Conservation (phyloP, 805 yeast genomes). For the Starmerella roubikii region DNA sequence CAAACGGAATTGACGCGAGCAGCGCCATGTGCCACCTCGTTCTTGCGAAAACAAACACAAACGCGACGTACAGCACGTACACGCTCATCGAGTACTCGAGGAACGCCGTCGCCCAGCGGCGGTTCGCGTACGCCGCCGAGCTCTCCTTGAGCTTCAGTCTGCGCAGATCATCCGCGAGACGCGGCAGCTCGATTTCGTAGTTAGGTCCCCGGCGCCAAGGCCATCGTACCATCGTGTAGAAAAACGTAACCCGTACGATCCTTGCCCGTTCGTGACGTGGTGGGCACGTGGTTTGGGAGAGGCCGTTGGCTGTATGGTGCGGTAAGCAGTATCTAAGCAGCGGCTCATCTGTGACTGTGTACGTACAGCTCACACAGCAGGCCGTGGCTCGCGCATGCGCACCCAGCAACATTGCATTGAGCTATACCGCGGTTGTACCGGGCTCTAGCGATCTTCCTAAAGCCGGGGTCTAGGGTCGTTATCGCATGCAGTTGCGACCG, state of each 20-base stretch:
- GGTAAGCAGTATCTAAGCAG: too few relatives aligned
- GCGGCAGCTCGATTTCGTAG: constrained; percentile 27
- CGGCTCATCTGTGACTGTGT: too few relatives aligned
- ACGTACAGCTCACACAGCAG: too few relatives aligned
- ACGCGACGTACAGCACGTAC: constrained; percentile 20
- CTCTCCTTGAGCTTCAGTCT: constrained; percentile 4
- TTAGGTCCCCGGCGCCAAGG: constrained; percentile 10
- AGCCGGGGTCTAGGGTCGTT: too few relatives aligned
- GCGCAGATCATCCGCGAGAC: constrained; percentile 22
- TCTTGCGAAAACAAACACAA: not conserved
- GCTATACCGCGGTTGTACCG: too few relatives aligned
- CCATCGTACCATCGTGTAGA: constrained; percentile 8
- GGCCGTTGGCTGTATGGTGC: too few relatives aligned
- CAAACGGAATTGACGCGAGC: constrained; percentile 1
- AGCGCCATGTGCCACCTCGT: constrained; percentile 1
- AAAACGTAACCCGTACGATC: not conserved
- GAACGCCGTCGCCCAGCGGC: constrained; percentile 24
- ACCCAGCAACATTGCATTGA: too few relatives aligned
- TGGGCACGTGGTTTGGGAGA: not conserved
- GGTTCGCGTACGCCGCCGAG: constrained; percentile 16
- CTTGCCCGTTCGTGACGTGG: not conserved
- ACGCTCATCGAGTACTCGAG: constrained; percentile 24
- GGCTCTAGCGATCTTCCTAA: too few relatives aligned
- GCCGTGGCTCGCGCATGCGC: too few relatives aligned
- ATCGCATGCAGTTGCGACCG: too few relatives aligned